These are phyloP conservation scores for Leishmania arabica DNA, from an alignment of 208 protist species.

Conservation along the genomic window DNA sequence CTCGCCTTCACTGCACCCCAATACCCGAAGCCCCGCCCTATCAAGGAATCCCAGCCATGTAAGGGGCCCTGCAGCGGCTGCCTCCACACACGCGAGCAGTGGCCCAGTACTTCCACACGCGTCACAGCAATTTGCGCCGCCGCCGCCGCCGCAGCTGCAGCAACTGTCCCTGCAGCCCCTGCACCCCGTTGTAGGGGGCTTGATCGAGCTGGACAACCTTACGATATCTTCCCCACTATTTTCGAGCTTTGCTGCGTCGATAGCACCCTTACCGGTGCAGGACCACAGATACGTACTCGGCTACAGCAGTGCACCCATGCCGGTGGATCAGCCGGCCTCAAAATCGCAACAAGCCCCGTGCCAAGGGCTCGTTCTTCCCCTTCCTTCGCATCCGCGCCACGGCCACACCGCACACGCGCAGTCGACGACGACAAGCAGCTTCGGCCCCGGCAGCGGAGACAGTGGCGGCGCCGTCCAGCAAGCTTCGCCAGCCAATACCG, in stretches of 20 bases:
- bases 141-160: background rate
- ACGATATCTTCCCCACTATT: conserved; percentile 1
- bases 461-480: background rate
- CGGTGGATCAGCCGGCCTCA: background rate
- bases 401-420: background rate
- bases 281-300: background rate
- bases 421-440: background rate
- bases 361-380: background rate
- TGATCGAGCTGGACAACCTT: conserved; percentile 26
- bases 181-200: conserved; percentile 3
- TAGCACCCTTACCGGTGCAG: conserved; percentile 6
- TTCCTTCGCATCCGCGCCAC: background rate
- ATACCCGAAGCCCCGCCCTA: background rate
- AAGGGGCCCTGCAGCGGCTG: background rate
- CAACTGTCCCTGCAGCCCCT: background rate
- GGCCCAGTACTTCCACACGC: conserved; percentile 10
- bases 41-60: background rate
- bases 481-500: background rate
- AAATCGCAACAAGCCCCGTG: background rate
- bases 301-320: conserved; percentile 1
- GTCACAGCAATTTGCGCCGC: background rate
- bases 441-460: background rate
- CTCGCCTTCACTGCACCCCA: background rate
- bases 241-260: background rate
- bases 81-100: background rate